Base-by-base conservation (phyloP, 1,284 basidiomycete genomes). In the Ustanciosporium gigantosporum region DNA sequence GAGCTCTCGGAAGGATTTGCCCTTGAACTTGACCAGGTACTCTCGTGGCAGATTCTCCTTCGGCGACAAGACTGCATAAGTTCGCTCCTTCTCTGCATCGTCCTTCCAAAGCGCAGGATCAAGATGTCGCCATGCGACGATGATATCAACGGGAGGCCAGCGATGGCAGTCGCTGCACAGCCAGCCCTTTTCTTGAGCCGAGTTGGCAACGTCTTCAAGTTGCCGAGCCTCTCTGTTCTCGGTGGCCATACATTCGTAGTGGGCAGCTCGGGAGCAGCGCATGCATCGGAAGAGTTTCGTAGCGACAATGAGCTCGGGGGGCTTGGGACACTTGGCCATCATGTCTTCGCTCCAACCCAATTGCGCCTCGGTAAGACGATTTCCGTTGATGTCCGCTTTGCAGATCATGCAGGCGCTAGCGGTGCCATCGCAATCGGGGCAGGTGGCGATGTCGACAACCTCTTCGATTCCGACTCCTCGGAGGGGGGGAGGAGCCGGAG, bases 11-110 rank as follows among this genome's bases (percentile, higher is more conserved):
- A 52, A 70, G 5, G 68, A 67, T 22, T 22, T 31, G 29, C 44
- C 49, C 27, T 61, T 51, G 59, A 70, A 70, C 39, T 65, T 67
- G 64, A 70, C 68, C 27, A 70, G 57, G 40, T 70, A 70, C 25
- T 70, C 68, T n/a, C 68, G 51, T 5, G 48, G 38, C 31, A 70
- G 38, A 16, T 58, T 51, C 34, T 70, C 65, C 25, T 37, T 42
- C 15, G 43, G 34, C 7, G 49, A 60, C 11, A 56, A 29, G 7
- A 25, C 40, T 9, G 66, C 46, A 17, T 60, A 53, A 11, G 46
- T 31, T 27, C 41, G 29, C 32, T 32, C 8, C 17, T 48, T 46
- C 22, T 45, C 42, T 19, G 46, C 50, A 14, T 51, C 64, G 39
- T 60, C 56, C 23, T 36, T 41, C 46, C 53, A 57, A 7, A 46